These are phyloP conservation scores for Nematocida ausubeli DNA, from an alignment of 371 early-diverging fungal genomes.

Conservation along the genomic window DNA sequence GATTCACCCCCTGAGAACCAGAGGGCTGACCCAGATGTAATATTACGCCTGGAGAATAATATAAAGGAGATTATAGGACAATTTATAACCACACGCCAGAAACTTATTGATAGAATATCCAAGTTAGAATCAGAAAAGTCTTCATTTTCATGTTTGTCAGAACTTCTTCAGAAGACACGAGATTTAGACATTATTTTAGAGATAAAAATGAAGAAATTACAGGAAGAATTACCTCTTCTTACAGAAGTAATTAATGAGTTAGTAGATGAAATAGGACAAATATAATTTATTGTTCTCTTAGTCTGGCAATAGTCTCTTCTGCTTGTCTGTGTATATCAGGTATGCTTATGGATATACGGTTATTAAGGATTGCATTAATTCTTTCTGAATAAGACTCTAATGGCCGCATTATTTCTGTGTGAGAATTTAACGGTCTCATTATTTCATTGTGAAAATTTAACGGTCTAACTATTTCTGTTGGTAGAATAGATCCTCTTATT, in stretches of 20 bases:
- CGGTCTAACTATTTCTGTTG: no score
- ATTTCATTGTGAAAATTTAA: no score
- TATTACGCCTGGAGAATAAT: slow-evolving; percentile 22
- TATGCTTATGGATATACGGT: no score
- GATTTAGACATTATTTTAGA: slow-evolving; percentile 17
- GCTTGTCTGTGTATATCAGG: no score
- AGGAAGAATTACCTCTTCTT: slow-evolving; percentile 35
- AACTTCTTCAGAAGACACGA: slow-evolving; percentile 31
- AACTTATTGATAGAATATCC: slow-evolving; percentile 4
- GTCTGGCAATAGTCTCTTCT: no score
- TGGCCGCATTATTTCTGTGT: no score
- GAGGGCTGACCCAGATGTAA: neutral
- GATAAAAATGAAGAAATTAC: neutral
- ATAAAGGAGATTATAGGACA: slow-evolving; percentile 49
- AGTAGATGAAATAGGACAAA: slow-evolving; percentile 4
- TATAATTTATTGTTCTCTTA: neutral
- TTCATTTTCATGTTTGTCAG: neutral
- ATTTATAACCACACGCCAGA: slow-evolving; percentile 32
- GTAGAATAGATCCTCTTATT: no score
- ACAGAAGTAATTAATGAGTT: slow-evolving; percentile 10
- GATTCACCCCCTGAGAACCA: slow-evolving; percentile 10
- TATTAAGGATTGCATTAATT: no score
- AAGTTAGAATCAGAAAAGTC: neutral
- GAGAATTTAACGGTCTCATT: no score
- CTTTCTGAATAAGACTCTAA: no score